Base-by-base conservation (phyloP, 441 rosid genomes). In the Populus hybrid region DNA sequence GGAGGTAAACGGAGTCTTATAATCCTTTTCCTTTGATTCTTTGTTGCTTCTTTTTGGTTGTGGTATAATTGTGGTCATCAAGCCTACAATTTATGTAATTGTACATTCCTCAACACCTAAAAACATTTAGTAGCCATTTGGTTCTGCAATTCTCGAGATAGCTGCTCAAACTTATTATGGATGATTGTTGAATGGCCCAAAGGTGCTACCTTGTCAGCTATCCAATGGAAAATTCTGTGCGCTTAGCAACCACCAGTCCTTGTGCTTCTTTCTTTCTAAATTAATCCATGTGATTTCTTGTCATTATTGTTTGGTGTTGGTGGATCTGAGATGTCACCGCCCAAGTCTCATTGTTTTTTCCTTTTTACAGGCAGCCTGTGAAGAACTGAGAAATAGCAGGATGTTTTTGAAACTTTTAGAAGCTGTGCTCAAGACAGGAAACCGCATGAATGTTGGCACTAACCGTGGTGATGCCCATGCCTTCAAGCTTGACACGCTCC, bases 361-460 rank as follows among this genome's bases (percentile, higher is more conserved):
- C 38, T 53, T 73, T 76, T 57, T 77, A 69, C 93, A 94, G 97
- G 87, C 84, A 76, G 93, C 94, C 75, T 90, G 97, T 72, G 97
- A 88, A 76, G 92, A 89, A 78, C 78, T 91, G 69, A 71, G 91
- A 78, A 86, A 63, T 12, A 88, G 87, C 78, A 86, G 84, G 76
- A 89, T 90, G 91, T 84, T 91, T 67, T 46, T 89, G 81, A 89
- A 85, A 77, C 90, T 91, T 71, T 24, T 89, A 46, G 94, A 86
- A 83, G 93, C 88, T 74, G 91, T 89, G 42, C 88, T 91, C 46
- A 88, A 90, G 83, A 87, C 85, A 2, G 96, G 92, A 67, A 89
- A 92, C 84, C 90, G 97, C 42, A 92, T 92, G 97, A 92, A 92
- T 65, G 91, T 90, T 70, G 97, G 97, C 34, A 92, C 97, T 42